A percentile compares a stretch with the other conserved stretches of the same genome.
Evolutionary conservation across 352 stramenopile species (phyloP).

Genomic region (Pythium dissotocum): DNA sequence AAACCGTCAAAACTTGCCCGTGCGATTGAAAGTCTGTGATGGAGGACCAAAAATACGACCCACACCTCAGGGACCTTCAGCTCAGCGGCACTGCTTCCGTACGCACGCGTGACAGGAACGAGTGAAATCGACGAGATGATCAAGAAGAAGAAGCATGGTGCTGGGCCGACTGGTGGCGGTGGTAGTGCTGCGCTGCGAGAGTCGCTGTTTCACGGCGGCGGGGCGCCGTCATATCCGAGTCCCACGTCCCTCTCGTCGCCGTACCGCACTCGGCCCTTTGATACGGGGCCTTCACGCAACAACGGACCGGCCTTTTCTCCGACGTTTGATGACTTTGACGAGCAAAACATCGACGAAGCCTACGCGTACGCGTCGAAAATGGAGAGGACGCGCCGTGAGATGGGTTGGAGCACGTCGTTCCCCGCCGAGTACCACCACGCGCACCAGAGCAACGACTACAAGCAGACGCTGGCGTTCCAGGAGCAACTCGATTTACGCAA

Average conservation of each 20-base stretch:
- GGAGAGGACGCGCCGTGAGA: conserved; percentile 55
- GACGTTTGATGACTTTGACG: conserved; percentile 13
- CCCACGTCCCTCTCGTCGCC: conserved; percentile 2
- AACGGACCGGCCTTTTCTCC: conserved; percentile 3
- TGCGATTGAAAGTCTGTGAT: conserved; percentile 1
- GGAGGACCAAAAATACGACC: conserved; percentile 19
- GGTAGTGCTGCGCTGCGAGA: conserved; percentile 4
- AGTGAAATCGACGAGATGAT: conserved; percentile 9
- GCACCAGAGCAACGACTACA: conserved; percentile 40
- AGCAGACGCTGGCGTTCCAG: conserved; percentile 62
- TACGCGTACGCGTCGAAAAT: background rate
- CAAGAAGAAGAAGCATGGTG: conserved; percentile 25
- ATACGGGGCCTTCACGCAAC: background rate
- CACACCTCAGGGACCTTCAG: background rate
- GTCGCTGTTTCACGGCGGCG: conserved; percentile 2
- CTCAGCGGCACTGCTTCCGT: background rate
- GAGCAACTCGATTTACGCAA: conserved; percentile 40
- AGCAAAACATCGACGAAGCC: conserved; percentile 1
- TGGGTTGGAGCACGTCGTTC: conserved; percentile 72
- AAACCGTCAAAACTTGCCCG: conserved; percentile 7
- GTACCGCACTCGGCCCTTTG: conserved; percentile 23
- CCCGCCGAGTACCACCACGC: conserved; percentile 57
- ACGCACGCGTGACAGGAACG: background rate
- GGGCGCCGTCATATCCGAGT: conserved; percentile 2
- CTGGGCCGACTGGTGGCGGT: background rate